phyloP scores from a whole-genome alignment of 176 grass and related monocot genomes.

The Rhynchospora tenuis region DNA sequence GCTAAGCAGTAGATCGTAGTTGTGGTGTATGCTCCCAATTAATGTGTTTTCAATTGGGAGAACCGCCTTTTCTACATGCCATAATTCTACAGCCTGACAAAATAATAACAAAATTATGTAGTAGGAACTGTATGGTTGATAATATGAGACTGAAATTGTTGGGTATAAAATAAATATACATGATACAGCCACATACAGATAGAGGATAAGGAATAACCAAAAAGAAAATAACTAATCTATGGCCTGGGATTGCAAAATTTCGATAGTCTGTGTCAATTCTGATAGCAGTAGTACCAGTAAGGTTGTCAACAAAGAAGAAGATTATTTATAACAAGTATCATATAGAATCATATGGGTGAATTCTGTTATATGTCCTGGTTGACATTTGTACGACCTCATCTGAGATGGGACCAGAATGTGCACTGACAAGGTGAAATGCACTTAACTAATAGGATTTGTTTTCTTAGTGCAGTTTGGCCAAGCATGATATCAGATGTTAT shows the following conservation, averaged over 20 bases:
- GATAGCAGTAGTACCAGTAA: neutral
- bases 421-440: neutral
- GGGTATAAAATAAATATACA: neutral
- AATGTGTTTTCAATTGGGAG: slow-evolving; percentile 64
- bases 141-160: neutral
- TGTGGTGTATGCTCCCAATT: slow-evolving; percentile 54
- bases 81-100: slow-evolving; percentile 56
- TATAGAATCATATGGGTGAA: neutral
- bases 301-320: neutral
- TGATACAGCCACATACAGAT: neutral
- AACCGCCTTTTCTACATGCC: slow-evolving; percentile 43
- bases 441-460: neutral
- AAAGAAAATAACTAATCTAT: neutral
- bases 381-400: neutral
- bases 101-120: slow-evolving; percentile 1
- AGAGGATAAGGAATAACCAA: neutral
- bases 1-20: slow-evolving; percentile 53
- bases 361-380: neutral
- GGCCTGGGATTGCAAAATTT: neutral
- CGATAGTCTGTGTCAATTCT: neutral
- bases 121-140: neutral
- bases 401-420: neutral
- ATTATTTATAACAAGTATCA: neutral
- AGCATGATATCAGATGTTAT: neutral
- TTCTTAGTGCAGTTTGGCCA: neutral